Conservation (phyloP, 2,329 filamentous ascomycete species). For the Colletotrichum tamarilloi region DNA sequence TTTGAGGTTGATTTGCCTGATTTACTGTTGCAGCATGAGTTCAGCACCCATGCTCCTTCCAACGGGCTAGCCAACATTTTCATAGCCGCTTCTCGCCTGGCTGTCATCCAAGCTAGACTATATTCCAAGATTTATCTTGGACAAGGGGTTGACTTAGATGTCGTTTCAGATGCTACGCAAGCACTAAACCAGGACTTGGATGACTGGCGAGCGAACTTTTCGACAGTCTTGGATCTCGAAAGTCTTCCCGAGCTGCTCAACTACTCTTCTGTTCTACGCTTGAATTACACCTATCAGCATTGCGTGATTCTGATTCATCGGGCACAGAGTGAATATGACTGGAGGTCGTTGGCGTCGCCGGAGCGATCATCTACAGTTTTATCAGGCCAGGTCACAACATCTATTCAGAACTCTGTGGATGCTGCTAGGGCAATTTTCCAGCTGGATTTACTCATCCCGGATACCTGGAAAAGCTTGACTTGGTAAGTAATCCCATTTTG, state of each 20-base stretch:
- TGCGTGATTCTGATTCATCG: slow-evolving; percentile 1
- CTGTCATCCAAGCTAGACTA: not conserved
- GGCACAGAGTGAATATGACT: not conserved
- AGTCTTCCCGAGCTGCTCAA: not conserved
- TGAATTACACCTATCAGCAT: not conserved
- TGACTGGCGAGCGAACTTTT: not conserved
- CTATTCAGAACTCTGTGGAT: not conserved
- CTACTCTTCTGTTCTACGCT: not conserved
- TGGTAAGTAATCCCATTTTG: not conserved
- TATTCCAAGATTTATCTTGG: not conserved
- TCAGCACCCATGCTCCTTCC: not conserved
- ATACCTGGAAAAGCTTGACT: not conserved
- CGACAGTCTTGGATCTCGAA: not conserved
- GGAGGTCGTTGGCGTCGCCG: not conserved
- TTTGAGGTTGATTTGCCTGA: not conserved
- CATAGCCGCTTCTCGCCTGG: not conserved
- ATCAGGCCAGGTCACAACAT: not conserved
- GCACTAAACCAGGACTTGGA: not conserved
- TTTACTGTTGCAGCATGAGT: not conserved
- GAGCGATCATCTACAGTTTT: too few species aligned
- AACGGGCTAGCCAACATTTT: not conserved
- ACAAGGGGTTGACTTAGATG: too few species aligned
- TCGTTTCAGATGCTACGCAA: not conserved
- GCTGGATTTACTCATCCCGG: not conserved
- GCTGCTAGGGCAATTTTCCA: not conserved